Base-by-base conservation (phyloP, 805 yeast genomes). In the Wickerhamiella sergipiensis region DNA sequence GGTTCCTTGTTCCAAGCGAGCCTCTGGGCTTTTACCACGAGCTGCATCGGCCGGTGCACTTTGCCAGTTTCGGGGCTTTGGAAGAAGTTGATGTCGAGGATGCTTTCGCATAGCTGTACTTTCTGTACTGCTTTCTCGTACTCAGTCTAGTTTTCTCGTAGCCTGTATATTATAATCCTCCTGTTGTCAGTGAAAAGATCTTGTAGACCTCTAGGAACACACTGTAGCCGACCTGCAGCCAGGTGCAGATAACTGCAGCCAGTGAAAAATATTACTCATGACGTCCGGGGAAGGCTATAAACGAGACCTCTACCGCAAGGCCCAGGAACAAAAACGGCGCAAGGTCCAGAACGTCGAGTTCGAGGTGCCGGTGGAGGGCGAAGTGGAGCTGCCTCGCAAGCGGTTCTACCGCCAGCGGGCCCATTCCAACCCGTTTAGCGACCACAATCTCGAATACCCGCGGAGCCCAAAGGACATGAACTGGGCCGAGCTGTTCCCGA, bases 361-460 rank as follows among this genome's bases (percentile, higher is more conserved):
- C 47, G 73, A 68, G 39, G 60, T 56, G 5, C 56, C 64, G 19
- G 56, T 53, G 17, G 55, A 57, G 12, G 53, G 48, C 12, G 55
- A 46, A 10, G 58, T 69, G 23, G 80, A 81, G 52, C 70, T 88
- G 48, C 97, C 96, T 48, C 77, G 65, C 59, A 71, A 92, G 65
- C 76, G 92, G 59, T 92, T 76, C 64, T 92, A 92, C 66, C 78
- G 98, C 65, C 98, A 92, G 68, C 73, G 98, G 67, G 98, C 98
- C 1, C 98, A 92, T 64, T 88, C 97, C 1, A 92, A 92, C 63
- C 97, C 97, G 21, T 92, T 92, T 61, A 85, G 95, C 18, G 98
- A 92, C 67, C 98, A 92, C 66, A 78, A 82, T 59, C 72, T 92
- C 45, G 95, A 86, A 54, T 92, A 92, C 60, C 97, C 98, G 19